phyloP scores from a whole-genome alignment of 331 rosid species.

The Ulmus americana region DNA sequence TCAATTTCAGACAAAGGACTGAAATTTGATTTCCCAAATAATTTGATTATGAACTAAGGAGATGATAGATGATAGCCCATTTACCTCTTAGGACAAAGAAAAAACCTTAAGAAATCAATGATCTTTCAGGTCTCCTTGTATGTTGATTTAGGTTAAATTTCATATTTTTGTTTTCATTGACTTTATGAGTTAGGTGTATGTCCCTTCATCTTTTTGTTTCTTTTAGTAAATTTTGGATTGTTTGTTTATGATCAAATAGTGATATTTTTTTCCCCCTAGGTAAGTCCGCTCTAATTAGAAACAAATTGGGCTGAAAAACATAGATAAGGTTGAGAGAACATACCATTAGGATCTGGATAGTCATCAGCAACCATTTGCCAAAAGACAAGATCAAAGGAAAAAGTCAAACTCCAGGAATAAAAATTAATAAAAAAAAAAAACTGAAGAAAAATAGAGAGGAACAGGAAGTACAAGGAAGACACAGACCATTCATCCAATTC shows the following conservation, averaged over 20 bases:
- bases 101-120: no score
- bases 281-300: background rate
- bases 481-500: no score
- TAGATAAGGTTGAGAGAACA: conserved; percentile 6
- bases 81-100: no score
- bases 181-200: background rate
- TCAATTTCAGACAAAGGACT: no score
- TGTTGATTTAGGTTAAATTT: background rate
- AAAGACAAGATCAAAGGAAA: background rate
- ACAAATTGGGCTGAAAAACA: background rate
- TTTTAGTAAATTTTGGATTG: background rate
- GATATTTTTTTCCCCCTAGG: background rate
- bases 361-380: conserved; percentile 16
- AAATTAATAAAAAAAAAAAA: background rate
- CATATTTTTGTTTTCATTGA: background rate
- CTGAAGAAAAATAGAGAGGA: background rate
- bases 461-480: background rate
- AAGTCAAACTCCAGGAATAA: background rate
- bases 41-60: no score
- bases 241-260: background rate
- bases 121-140: no score
- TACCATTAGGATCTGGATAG: conserved; percentile 55
- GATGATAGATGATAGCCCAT: no score
- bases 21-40: no score
- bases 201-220: background rate